phyloP scores from a whole-genome alignment of 73 alveolate genomes.

The Effrenium voratum region DNA sequence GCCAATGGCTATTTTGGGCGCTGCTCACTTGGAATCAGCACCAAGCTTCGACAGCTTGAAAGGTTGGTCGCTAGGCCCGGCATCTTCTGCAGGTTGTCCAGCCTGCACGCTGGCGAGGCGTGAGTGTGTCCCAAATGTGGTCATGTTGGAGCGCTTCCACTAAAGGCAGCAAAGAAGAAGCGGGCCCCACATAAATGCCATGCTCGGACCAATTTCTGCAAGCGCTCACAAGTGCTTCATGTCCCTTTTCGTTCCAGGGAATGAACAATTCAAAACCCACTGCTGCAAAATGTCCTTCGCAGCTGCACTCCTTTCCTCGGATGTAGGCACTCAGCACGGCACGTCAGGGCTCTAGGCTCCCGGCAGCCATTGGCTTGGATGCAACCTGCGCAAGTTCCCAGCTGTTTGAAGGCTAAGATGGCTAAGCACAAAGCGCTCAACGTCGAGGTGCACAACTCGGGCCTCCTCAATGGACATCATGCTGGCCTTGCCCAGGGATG shows the following conservation, averaged over 20 bases:
- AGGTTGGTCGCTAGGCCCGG: slow-evolving; percentile 71
- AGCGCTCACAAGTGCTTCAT: too few relatives aligned
- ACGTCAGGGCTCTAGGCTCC: not conserved
- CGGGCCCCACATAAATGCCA: too few relatives aligned
- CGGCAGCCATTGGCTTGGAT: slow-evolving; percentile 68
- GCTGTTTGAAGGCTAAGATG: not conserved
- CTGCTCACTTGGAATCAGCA: too few relatives aligned
- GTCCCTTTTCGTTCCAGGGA: too few relatives aligned
- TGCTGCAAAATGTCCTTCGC: too few relatives aligned
- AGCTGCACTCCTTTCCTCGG: slow-evolving; percentile 89
- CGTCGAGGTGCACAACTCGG: not conserved
- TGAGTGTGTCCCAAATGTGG: too few relatives aligned
- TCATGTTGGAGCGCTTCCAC: too few relatives aligned
- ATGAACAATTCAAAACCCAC: too few relatives aligned
- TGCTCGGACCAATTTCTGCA: too few relatives aligned
- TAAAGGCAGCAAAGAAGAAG: too few relatives aligned
- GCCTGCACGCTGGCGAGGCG: slow-evolving; percentile 43
- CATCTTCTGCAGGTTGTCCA: slow-evolving; percentile 67
- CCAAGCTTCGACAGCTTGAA: slow-evolving; percentile 75
- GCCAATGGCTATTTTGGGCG: too few relatives aligned
- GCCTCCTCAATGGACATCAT: slow-evolving; percentile 94
- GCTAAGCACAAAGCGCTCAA: not conserved
- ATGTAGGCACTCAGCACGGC: not conserved
- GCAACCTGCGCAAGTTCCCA: slow-evolving; percentile 20
- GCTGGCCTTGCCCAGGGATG: slow-evolving; percentile 83